A percentile compares a stretch with the other conserved stretches of the same genome.
phyloP scores from a whole-genome alignment of 2,329 filamentous ascomycete species.

The Geosmithia flava region DNA sequence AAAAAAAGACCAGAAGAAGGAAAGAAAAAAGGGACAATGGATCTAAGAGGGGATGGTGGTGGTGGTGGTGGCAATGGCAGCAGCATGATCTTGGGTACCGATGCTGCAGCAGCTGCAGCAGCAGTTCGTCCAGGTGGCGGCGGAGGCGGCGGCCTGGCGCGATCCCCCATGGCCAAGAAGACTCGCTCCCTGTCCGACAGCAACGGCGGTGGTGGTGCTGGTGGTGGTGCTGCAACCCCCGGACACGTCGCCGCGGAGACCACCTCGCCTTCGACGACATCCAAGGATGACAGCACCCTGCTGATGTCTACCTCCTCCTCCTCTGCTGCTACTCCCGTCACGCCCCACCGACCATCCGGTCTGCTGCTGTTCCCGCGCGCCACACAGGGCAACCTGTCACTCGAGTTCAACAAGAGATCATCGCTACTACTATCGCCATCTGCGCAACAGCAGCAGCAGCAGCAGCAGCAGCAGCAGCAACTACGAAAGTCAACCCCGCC shows the following conservation, averaged over 20 bases:
- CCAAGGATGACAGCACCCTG: slow-evolving; percentile 56
- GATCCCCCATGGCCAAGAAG: slow-evolving; percentile 40
- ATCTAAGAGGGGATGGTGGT: neutral
- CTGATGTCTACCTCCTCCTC: slow-evolving; percentile 10
- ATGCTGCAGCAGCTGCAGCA: too few relatives aligned
- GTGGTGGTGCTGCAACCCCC: too few relatives aligned
- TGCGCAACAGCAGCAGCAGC: slow-evolving; percentile 1
- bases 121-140: neutral
- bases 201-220: slow-evolving; percentile 15
- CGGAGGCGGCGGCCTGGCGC: slow-evolving; percentile 6
- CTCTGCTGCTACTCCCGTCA: slow-evolving; percentile 38
- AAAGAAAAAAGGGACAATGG: neutral
- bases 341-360: slow-evolving; percentile 49
- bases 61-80: neutral
- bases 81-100: neutral
- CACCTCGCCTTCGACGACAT: slow-evolving; percentile 18
- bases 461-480: slow-evolving; percentile 1
- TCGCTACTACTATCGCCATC: too few relatives aligned
- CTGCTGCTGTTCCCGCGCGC: slow-evolving; percentile 24
- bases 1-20: neutral
- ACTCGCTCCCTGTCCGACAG: slow-evolving; percentile 55
- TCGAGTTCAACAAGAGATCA: slow-evolving; percentile 11
- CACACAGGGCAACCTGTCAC: slow-evolving; percentile 43
- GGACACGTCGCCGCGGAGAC: too few relatives aligned
- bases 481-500: slow-evolving; percentile 21